Conservation (phyloP, 2,329 filamentous ascomycete species). For the Pochonia chlamydosporia region DNA sequence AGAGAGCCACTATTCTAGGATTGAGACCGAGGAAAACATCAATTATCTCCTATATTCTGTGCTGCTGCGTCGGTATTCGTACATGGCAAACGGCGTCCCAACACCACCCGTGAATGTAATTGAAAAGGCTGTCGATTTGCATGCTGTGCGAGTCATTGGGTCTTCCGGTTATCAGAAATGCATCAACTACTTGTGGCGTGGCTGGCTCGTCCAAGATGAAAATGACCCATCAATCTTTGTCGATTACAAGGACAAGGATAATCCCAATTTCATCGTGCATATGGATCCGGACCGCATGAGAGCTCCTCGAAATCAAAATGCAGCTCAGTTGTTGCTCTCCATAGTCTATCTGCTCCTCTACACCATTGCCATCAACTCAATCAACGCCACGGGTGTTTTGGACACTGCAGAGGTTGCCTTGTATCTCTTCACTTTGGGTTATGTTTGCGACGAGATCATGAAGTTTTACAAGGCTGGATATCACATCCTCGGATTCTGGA, state of each 20-base stretch:
- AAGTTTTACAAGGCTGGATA: conserved; percentile 95
- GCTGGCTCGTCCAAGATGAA: conserved; percentile 96
- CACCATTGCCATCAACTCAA: conserved; percentile 87
- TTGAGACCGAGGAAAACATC: conserved; percentile 77
- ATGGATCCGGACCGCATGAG: conserved; percentile 94
- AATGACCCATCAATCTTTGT: conserved; percentile 85
- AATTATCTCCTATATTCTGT: conserved; percentile 74
- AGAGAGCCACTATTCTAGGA: conserved; percentile 41
- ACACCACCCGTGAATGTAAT: conserved; percentile 80
- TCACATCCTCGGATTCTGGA: conserved; percentile 94
- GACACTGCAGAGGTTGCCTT: conserved; percentile 79
- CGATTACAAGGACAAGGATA: conserved; percentile 77
- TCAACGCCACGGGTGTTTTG: conserved; percentile 78
- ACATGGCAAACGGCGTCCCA: conserved; percentile 64
- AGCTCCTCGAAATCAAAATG: conserved; percentile 87
- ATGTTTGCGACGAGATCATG: conserved; percentile 77
- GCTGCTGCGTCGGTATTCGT: conserved; percentile 83
- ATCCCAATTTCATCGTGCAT: conserved; percentile 71
- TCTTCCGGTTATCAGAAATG: conserved; percentile 95
- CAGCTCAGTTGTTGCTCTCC: conserved; percentile 78
- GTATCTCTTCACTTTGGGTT: conserved; percentile 88
- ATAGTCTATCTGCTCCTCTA: conserved; percentile 79
- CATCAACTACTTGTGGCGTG: conserved; percentile 85
- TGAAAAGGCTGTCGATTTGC: conserved; percentile 88
- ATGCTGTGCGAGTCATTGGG: conserved; percentile 82